Conservation (phyloP, 2,329 filamentous ascomycete genomes). For the Metarhizium brunneum region DNA sequence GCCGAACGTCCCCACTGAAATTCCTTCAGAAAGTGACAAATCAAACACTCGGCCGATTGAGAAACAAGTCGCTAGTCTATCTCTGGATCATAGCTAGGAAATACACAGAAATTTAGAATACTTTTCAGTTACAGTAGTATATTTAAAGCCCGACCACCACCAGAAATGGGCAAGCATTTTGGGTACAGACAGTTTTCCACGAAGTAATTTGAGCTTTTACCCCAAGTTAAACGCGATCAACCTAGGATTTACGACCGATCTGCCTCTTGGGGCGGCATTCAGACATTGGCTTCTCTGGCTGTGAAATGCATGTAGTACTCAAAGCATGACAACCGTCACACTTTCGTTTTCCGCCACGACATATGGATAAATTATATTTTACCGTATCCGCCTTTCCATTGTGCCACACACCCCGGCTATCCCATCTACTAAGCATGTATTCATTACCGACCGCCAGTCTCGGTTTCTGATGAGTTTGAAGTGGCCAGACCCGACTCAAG, state of each 20-base stretch:
- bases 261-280: neutral
- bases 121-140: neutral
- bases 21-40: neutral
- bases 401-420: neutral
- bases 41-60: neutral
- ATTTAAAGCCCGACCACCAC: neutral
- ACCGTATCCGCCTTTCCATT: neutral
- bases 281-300: neutral
- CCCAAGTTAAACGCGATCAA: neutral
- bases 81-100: neutral
- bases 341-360: neutral
- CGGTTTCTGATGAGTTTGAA: neutral
- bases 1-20: neutral
- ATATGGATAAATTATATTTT: neutral
- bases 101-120: neutral
- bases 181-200: neutral
- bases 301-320: neutral
- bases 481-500: neutral
- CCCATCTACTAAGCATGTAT: neutral
- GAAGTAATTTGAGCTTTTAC: neutral
- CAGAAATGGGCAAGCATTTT: neutral
- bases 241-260: neutral
- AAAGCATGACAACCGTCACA: neutral
- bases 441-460: neutral
- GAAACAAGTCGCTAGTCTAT: neutral